A percentile compares a stretch with the other conserved stretches of the same genome.
phyloP scores from a whole-genome alignment of 176 grass and related monocot genomes.

The Oryza longistaminata region DNA sequence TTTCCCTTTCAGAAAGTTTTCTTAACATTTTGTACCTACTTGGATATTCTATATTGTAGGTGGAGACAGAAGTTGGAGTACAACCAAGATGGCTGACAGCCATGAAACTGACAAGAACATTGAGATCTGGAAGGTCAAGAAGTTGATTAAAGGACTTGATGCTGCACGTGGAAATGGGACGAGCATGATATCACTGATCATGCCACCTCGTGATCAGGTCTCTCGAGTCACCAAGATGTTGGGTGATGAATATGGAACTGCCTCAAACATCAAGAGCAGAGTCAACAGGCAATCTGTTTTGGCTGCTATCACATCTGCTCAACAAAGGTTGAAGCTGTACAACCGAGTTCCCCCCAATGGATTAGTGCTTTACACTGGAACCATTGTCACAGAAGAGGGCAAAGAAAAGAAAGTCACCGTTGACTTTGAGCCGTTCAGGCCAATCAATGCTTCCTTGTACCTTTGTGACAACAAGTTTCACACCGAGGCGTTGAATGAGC shows the following conservation, averaged over 20 bases:
- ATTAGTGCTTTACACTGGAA: slow-evolving; percentile 38
- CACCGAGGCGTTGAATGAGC: slow-evolving; percentile 43
- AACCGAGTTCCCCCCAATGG: slow-evolving; percentile 36
- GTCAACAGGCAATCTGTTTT: slow-evolving; percentile 43
- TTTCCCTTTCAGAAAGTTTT: too few relatives aligned
- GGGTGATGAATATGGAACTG: slow-evolving; percentile 57
- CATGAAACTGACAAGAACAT: slow-evolving; percentile 46
- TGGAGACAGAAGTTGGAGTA: slow-evolving; percentile 27
- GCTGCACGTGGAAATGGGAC: slow-evolving; percentile 47
- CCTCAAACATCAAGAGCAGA: slow-evolving; percentile 45
- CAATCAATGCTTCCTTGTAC: slow-evolving; percentile 46
- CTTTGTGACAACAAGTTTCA: slow-evolving; percentile 57
- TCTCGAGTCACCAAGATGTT: slow-evolving; percentile 45
- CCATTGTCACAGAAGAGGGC: slow-evolving; percentile 28
- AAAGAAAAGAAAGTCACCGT: slow-evolving; percentile 44
- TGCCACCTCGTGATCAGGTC: slow-evolving; percentile 51
- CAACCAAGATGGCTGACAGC: slow-evolving; percentile 34
- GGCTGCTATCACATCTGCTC: slow-evolving; percentile 42
- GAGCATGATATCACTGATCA: slow-evolving; percentile 52
- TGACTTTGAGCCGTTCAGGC: slow-evolving; percentile 49
- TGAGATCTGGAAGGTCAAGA: slow-evolving; percentile 52
- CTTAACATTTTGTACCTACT: background rate
- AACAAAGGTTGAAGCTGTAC: slow-evolving; percentile 43
- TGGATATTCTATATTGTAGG: background rate
- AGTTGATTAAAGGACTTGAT: slow-evolving; percentile 45